Percentiles rank a stretch among this genome's conserved stretches.
phyloP scores from a whole-genome alignment of 2,329 filamentous ascomycete species.

The Ceratocystis smalleyi region DNA sequence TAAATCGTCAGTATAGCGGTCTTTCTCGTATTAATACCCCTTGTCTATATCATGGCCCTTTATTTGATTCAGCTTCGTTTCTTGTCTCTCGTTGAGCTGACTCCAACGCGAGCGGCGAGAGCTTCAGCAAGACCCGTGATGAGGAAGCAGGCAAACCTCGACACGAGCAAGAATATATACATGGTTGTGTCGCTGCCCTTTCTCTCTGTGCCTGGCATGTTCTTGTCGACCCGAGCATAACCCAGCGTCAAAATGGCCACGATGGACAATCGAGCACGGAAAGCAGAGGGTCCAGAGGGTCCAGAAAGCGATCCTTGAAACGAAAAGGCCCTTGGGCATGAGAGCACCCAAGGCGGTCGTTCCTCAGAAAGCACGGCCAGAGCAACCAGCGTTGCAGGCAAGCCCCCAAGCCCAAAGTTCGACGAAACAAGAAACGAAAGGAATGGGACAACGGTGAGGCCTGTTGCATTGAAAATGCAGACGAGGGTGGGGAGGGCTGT shows the following conservation, averaged over 20 bases:
- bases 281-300: neutral
- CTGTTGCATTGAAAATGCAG: neutral
- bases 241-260: too few species aligned
- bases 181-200: too few species aligned
- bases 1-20: neutral
- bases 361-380: neutral
- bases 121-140: too few species aligned
- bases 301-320: neutral
- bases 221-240: too few species aligned
- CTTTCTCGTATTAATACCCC: neutral
- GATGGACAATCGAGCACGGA: neutral
- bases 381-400: neutral
- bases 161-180: too few species aligned
- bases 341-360: neutral
- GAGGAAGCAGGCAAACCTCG: too few species aligned
- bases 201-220: too few species aligned
- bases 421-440: constrained; percentile 22
- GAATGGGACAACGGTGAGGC: constrained; percentile 22
- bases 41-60: neutral
- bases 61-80: neutral
- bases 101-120: neutral
- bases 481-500: too few species aligned
- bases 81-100: neutral
- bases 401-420: neutral
- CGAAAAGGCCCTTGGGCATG: neutral